Percentiles rank a stretch among this genome's conserved stretches.
Conservation (phyloP, 1,284 basidiomycete genomes). For the Mycosarcoma mackinlayi region DNA sequence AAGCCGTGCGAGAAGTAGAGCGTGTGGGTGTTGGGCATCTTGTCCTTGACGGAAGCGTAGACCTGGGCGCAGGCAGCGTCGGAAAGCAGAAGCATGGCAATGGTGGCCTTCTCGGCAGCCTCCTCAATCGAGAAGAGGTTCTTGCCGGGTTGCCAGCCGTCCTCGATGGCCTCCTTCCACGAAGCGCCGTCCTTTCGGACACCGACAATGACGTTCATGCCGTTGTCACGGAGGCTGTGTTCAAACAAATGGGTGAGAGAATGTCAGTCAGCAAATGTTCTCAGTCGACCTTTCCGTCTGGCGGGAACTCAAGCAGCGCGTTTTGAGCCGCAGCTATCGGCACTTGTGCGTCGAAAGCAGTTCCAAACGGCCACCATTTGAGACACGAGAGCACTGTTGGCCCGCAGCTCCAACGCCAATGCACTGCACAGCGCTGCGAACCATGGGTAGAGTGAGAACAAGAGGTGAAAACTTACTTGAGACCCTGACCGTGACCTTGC, state of each 20-base stretch:
- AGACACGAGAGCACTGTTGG: too few relatives aligned
- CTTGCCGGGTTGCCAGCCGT: conserved; percentile 98
- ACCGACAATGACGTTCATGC: conserved; percentile 97
- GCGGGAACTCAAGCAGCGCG: neutral
- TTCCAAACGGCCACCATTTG: too few relatives aligned
- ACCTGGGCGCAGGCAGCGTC: conserved; percentile 97
- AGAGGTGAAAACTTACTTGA: conserved; percentile 81
- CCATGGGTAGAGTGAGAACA: too few relatives aligned
- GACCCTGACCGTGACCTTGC: conserved; percentile 92
- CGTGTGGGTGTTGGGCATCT: conserved; percentile 97
- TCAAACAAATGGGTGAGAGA: neutral
- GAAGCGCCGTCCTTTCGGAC: conserved; percentile 95
- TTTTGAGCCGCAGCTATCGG: conserved; percentile 1
- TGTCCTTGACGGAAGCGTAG: conserved; percentile 85
- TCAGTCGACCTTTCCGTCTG: neutral
- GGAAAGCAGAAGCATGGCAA: conserved; percentile 99
- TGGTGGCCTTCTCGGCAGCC: conserved; percentile 93
- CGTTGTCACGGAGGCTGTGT: conserved; percentile 89
- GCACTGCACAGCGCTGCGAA: too few relatives aligned
- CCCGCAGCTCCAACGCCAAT: too few relatives aligned
- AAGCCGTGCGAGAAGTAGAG: conserved; percentile 99
- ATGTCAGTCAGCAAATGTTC: conserved; percentile 12
- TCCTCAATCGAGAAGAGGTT: conserved; percentile 98
- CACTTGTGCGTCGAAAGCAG: neutral
- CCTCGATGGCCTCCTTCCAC: conserved; percentile 94